These are phyloP conservation scores for Debaryomyces prosopidis DNA, from an alignment of 805 yeast genomes.

Conservation along the genomic window DNA sequence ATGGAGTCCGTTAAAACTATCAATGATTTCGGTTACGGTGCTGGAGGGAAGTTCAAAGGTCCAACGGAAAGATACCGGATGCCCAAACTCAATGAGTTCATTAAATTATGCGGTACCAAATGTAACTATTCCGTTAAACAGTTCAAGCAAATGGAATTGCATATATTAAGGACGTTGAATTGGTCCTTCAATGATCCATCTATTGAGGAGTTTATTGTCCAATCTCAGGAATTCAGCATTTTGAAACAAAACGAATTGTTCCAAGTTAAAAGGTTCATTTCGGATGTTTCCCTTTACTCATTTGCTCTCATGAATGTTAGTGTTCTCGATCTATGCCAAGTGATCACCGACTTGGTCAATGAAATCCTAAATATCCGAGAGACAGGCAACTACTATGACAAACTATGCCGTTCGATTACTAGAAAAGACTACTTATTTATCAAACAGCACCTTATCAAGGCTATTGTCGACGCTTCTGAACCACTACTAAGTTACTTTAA, in stretches of 20 bases:
- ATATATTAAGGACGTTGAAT: constrained; percentile 44
- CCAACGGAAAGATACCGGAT: constrained; percentile 75
- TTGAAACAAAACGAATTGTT: constrained; percentile 32
- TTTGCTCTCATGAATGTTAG: constrained; percentile 41
- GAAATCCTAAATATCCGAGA: constrained; percentile 24
- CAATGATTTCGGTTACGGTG: constrained; percentile 41
- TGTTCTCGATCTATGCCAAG: constrained; percentile 28
- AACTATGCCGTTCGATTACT: constrained; percentile 5
- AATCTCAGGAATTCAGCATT: constrained; percentile 36
- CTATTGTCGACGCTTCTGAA: constrained; percentile 29
- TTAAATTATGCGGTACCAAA: constrained; percentile 66
- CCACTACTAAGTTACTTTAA: constrained; percentile 25
- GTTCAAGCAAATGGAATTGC: constrained; percentile 65
- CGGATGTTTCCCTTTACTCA: constrained; percentile 51
- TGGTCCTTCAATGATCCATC: constrained; percentile 71
- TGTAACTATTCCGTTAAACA: constrained; percentile 49
- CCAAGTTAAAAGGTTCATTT: constrained; percentile 49
- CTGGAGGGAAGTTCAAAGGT: constrained; percentile 62
- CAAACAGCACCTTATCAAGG: constrained; percentile 25
- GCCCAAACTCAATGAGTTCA: constrained; percentile 72
- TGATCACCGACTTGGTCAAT: constrained; percentile 32
- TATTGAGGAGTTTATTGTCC: constrained; percentile 38
- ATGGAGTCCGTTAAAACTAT: constrained; percentile 29
- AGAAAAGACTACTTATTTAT: constrained; percentile 18
- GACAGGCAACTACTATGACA: constrained; percentile 21